Base-by-base conservation (phyloP, 305 asterid species). In the Fraxinus xanthoxyloides region DNA sequence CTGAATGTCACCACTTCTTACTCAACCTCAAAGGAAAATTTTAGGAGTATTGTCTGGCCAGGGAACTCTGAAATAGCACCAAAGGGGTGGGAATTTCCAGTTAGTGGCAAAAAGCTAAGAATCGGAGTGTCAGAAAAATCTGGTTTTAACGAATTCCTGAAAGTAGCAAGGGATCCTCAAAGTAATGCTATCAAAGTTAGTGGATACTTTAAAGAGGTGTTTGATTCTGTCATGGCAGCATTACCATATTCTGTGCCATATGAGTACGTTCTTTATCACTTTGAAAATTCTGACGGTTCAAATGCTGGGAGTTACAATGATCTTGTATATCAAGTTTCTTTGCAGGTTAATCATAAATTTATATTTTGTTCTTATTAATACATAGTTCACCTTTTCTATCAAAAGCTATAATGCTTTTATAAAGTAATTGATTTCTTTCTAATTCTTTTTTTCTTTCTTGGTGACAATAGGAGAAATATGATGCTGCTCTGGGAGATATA, bases 11-110 rank as follows among this genome's bases (percentile, higher is more conserved):
- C 21, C 59, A 78, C 72, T 23, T n/a, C 72, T 31, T 54, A 56
- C 13, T 72, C 72, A 2, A 32, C 32, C 31, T 36, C 77, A 13
- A 81, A 43, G 63, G 81, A 31, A 7, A 81, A 77, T 9, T 80
- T 81, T 15, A 70, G 77, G 74, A 56, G 51, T 26, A 80, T 89
- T 74, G 46, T 85, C 30, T 90, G 94, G 97, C 93, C 93, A 0
- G 97, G 97, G 73, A 75, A 77, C 65, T 78, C 87, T 0, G 54
- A 72, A 0, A 34, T 1, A 38, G 51, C 56, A 48, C 97, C 97
- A 2, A 87, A 78, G 77, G 91, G 93, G 7, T 83, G 88, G 92
- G 86, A 76, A 17, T n/a, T 80, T 70, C 87, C 89, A 12, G 69
- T 88, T 36, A 80, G 69, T 1, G 84, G 84, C 0, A 79, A 32